Evolutionary conservation across 1,284 basidiomycete species (phyloP), one percentile per base, ranked within the genome.

Genomic region (Somion occarium): DNA sequence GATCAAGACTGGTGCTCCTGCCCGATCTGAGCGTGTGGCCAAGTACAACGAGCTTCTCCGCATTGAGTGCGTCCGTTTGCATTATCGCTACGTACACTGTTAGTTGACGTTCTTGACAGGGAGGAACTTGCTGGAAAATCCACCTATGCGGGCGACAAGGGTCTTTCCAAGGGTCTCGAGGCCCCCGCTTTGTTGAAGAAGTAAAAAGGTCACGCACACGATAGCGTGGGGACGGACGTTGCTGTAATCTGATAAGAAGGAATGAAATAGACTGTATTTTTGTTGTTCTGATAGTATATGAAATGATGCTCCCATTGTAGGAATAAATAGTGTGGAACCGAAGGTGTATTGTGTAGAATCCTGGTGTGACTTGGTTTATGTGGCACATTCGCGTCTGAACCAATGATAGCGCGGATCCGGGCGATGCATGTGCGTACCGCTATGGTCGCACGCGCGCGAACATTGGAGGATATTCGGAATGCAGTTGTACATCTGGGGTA

Each of bases 1-100:
- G 75, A 98, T 98, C 83, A 98, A 99, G 88, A 96, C 96, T 51
- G 96, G 96, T 77, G 94, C 93, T 44, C 93, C 94, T 26, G 93
- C 92, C 59, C 82, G 94, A 60, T 88, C 85, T 62, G 94, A 96
- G 76, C 93, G 93, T 76, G 85, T 95, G 48, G 91, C 93, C 69
- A 97, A 96, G 75, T 90, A 94, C 82, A 94, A 94, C 69, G 79
- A 85, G 56, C 77, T 95, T 47, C 80, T 95, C 68, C 88, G 91
- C 63, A 95, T 95, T 56, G 92, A 95, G 89, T 92, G 64, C 64
- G 87, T 78, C 25, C 30, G 15, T 3, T 57, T 53, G 19, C 13
- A 38, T 45, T 2, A 3, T 2, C 69, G 15, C 64, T 39, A 3
- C 18, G 37, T 38, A 27, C 18, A 27, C 11, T 43, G 13, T 34